These are phyloP conservation scores for Leishmania arabica DNA, from an alignment of 208 protist species.

Conservation along the genomic window DNA sequence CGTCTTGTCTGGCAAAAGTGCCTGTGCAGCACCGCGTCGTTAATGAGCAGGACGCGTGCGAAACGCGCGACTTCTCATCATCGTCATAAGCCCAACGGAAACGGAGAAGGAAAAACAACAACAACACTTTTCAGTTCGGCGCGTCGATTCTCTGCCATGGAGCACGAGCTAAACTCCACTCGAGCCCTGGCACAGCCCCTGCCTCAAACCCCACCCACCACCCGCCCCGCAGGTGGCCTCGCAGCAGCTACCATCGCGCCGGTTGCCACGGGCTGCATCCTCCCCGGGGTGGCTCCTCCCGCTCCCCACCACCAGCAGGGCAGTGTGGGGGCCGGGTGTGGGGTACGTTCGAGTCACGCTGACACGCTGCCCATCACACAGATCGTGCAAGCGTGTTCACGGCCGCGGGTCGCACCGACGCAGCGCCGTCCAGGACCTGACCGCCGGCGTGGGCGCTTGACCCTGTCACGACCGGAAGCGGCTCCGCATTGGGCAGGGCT, in stretches of 20 bases:
- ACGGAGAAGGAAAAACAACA: not conserved
- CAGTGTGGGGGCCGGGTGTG: too few species aligned
- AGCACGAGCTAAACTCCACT: not conserved
- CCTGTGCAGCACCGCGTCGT: not conserved
- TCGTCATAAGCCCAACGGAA: not conserved
- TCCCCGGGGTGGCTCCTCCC: not conserved
- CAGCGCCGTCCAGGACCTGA: too few species aligned
- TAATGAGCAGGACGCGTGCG: not conserved
- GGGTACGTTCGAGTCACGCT: too few species aligned
- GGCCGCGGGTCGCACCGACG: too few species aligned
- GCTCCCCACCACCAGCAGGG: not conserved
- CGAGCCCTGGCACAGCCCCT: not conserved
- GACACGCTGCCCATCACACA: too few species aligned
- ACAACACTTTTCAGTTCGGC: not conserved
- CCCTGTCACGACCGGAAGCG: too few species aligned
- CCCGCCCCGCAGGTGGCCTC: too few species aligned
- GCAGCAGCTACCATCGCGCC: too few species aligned
- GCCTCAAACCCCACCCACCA: not conserved
- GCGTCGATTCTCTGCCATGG: too few species aligned
- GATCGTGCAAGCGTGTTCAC: too few species aligned
- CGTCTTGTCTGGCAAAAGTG: not conserved
- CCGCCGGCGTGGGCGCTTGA: too few species aligned
- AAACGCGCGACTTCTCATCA: not conserved
- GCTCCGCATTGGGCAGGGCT: too few species aligned
- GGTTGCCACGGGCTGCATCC: not conserved